Base-by-base conservation (phyloP, 345 rosid species). In the Eucalyptus urophylla region DNA sequence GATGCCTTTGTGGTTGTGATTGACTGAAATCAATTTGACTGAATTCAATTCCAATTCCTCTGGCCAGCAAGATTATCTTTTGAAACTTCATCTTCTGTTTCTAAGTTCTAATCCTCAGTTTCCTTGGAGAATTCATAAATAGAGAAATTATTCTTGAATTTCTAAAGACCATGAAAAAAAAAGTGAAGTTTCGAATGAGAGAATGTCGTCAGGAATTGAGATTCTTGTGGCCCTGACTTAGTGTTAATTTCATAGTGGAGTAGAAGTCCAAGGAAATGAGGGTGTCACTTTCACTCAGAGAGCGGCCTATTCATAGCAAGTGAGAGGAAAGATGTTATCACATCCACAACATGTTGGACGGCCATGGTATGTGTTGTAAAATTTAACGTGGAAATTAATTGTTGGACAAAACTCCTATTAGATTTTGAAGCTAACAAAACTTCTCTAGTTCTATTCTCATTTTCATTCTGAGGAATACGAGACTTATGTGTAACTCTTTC, bases 211-310 rank as follows among this genome's bases (percentile, higher is more conserved):
- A 12, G 69, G 69, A 62, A 62, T 27, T 29, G 33, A 62, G 33
- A 27, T 62, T 62, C 16, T 29, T 17, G 8, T 62, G 69, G 69
- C 15, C 33, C 4, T 27, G 33, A 62, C 17, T 12, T 14, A 4
- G 69, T 6, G 69, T 62, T 27, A 29, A 6, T 29, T 29, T 62
- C 33, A 62, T 89, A 93, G 94, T 93, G 92, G 93, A 40, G 51
- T 31, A 90, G 43, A 43, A 43, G 94, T 72, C 95, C 94, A 22
- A 94, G 95, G 50, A 94, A 94, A 87, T 86, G 89, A 47, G 95
- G 94, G 72, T 92, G 94, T 22, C 94, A 94, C 90, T 94, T 92
- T 49, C 86, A 92, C 87, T 94, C 89, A 5, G 37, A 88, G 50
- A 94, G 95, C 8, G 90, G 90, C 88, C 89, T 92, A 93, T 92